A percentile compares a stretch with the other conserved stretches of the same genome.
These are phyloP conservation scores for Papiliotrema nemorosa DNA, from an alignment of 1,284 basidiomycete species.

Conservation along the genomic window DNA sequence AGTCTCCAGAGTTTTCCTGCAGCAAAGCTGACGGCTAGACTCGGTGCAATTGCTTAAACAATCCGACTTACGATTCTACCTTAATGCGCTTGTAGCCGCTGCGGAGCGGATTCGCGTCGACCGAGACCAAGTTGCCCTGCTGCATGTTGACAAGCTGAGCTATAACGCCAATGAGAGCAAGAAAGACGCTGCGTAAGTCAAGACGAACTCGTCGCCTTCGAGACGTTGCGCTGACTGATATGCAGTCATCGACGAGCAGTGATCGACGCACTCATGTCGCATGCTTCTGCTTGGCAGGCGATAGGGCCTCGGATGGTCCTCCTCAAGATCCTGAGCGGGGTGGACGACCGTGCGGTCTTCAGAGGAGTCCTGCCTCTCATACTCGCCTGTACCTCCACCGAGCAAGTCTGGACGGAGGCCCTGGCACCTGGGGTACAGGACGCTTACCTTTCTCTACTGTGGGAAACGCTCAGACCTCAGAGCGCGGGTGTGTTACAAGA, in stretches of 20 bases:
- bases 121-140: slow-evolving; percentile 57
- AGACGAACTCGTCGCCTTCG: background rate
- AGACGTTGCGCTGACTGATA: slow-evolving; percentile 6
- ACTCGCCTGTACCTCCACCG: slow-evolving; percentile 28
- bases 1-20: slow-evolving; percentile 30
- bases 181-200: slow-evolving; percentile 61
- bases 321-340: slow-evolving; percentile 58
- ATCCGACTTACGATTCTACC: slow-evolving; percentile 65
- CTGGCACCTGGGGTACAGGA: background rate
- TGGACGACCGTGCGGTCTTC: slow-evolving; percentile 65
- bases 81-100: slow-evolving; percentile 57
- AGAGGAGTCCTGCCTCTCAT: slow-evolving; percentile 62
- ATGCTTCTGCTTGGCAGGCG: slow-evolving; percentile 63
- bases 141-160: slow-evolving; percentile 62
- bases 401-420: background rate
- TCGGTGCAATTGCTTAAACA: slow-evolving; percentile 75
- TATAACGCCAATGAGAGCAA: slow-evolving; percentile 53
- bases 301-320: slow-evolving; percentile 58
- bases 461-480: slow-evolving; percentile 16
- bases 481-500: slow-evolving; percentile 21
- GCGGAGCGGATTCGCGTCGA: slow-evolving; percentile 69
- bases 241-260: slow-evolving; percentile 69
- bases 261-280: slow-evolving; percentile 77
- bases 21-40: slow-evolving; percentile 47
- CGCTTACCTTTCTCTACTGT: slow-evolving; percentile 19